These are phyloP conservation scores for Cyphellophora europaea DNA, from an alignment of 2,329 filamentous ascomycete genomes.

Conservation along the genomic window DNA sequence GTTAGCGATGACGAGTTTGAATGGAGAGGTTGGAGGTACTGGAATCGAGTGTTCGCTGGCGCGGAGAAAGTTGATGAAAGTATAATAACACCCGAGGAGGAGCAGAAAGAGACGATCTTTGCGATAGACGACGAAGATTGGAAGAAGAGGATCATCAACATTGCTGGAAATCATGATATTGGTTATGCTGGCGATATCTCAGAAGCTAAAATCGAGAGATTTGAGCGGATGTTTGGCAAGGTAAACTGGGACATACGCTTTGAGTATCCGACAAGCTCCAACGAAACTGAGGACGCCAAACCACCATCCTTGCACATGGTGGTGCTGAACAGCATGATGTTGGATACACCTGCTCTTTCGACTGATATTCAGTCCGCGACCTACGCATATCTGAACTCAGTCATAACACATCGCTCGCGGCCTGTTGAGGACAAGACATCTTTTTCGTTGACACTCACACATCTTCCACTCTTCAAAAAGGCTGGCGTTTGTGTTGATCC, in stretches of 20 bases:
- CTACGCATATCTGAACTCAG: conserved; percentile 59
- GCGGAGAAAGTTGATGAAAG: conserved; percentile 50
- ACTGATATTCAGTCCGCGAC: conserved; percentile 62
- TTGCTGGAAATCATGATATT: conserved; percentile 92
- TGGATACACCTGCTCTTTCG: conserved; percentile 71
- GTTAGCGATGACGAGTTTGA: conserved; percentile 78
- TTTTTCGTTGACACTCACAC: conserved; percentile 80
- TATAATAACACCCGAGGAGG: conserved; percentile 24
- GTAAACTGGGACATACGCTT: conserved; percentile 85
- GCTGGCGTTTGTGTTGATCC: conserved; percentile 73
- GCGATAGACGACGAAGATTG: conserved; percentile 45
- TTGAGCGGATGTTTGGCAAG: conserved; percentile 76
- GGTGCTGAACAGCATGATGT: conserved; percentile 84
- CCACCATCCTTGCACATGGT: conserved; percentile 64
- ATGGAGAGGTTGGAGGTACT: conserved; percentile 62
- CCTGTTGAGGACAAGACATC: conserved; percentile 54
- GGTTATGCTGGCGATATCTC: conserved; percentile 91
- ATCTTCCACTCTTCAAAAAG: conserved; percentile 81
- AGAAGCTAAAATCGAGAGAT: conserved; percentile 63
- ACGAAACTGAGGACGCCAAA: conserved; percentile 1
- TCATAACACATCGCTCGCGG: conserved; percentile 47
- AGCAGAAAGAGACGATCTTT: conserved; percentile 35
- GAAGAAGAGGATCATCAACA: conserved; percentile 72
- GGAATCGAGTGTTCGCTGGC: conserved; percentile 68
- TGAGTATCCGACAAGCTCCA: conserved; percentile 36